Evolutionary conservation across 257 asterid genomes (phyloP).

Genomic region (Nicotiana obtusifolia): DNA sequence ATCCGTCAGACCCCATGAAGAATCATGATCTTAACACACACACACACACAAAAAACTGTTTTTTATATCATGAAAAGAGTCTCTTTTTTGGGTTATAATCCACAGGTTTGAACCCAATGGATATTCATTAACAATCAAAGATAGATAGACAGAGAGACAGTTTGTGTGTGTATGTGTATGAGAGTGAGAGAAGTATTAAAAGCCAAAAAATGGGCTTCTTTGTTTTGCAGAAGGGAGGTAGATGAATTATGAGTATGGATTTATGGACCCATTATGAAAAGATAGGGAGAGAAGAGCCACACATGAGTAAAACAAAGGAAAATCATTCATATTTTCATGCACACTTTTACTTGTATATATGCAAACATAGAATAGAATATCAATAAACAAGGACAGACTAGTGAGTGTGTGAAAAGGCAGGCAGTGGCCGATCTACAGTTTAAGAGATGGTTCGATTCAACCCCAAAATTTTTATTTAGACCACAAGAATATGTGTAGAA

Average conservation of each 20-base stretch:
- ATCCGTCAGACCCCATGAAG: slow-evolving; percentile 39
- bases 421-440: neutral
- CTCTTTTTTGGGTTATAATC: neutral
- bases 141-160: slow-evolving; percentile 32
- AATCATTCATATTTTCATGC: slow-evolving; percentile 1
- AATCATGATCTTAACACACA: slow-evolving; percentile 33
- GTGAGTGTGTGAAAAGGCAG: neutral
- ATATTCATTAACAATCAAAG: slow-evolving; percentile 15
- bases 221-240: slow-evolving; percentile 25
- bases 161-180: neutral
- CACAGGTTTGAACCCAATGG: neutral
- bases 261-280: slow-evolving; percentile 44
- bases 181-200: slow-evolving; percentile 18
- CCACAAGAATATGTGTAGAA: neutral
- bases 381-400: neutral
- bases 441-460: neutral
- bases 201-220: slow-evolving; percentile 27
- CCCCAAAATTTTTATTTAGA: neutral
- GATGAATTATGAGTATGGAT: slow-evolving; percentile 31
- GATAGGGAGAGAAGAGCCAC: slow-evolving; percentile 30
- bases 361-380: neutral
- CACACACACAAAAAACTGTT: neutral
- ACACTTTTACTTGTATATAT: neutral
- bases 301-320: slow-evolving; percentile 6
- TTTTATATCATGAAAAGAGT: neutral